Evolutionary conservation across 169 alveolate genomes (phyloP).

Genomic region (Eimeria acervulina): DNA sequence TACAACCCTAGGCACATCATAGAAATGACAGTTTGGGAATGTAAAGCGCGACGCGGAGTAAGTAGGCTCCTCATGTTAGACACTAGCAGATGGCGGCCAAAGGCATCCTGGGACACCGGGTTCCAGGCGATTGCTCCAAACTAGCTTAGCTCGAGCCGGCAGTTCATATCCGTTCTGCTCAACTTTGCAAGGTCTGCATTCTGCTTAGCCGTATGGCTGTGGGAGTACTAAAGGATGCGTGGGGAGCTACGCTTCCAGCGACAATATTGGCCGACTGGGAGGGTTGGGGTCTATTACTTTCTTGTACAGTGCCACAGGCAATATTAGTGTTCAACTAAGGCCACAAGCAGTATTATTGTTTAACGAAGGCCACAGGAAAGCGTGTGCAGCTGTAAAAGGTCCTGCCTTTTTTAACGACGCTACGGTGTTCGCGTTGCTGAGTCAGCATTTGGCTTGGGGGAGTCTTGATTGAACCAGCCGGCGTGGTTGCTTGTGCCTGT

Average conservation of each 20-base stretch:
- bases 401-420: not conserved
- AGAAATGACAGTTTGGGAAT: not conserved
- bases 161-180: not conserved
- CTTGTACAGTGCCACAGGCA: not conserved
- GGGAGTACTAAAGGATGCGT: not conserved
- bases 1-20: not conserved
- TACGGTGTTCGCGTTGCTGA: not conserved
- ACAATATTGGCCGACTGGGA: not conserved
- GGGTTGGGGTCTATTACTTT: not conserved
- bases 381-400: not conserved
- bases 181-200: not conserved
- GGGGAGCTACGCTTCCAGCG: not conserved
- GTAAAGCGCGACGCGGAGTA: not conserved
- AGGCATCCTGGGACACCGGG: not conserved
- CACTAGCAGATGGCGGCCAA: not conserved
- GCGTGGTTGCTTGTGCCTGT: not conserved
- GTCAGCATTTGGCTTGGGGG: not conserved
- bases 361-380: not conserved
- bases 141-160: not conserved
- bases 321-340: not conserved
- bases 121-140: not conserved
- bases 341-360: not conserved
- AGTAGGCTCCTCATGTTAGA: not conserved
- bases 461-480: not conserved
- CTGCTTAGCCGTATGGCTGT: not conserved